Evolutionary conservation across 441 rosid genomes (phyloP).

Genomic region (Dalechampia spathulata): DNA sequence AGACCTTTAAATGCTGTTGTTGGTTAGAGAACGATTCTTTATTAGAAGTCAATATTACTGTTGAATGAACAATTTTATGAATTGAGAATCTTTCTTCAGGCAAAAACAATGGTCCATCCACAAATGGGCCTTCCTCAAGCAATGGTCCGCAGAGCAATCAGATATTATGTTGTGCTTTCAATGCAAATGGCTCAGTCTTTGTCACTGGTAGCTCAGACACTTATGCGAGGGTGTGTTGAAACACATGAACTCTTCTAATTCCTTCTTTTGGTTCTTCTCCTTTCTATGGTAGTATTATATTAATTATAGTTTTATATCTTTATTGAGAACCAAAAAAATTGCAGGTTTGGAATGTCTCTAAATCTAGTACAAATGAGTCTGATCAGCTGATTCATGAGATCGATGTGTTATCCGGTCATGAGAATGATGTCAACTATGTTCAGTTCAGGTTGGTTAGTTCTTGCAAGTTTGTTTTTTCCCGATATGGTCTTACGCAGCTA

Average conservation of each 20-base stretch:
- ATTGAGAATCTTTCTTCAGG: conserved; percentile 55
- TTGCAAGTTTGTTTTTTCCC: conserved; percentile 6
- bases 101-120: conserved; percentile 44
- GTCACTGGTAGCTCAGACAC: conserved; percentile 99
- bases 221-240: conserved; percentile 75
- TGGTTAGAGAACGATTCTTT: conserved; percentile 36
- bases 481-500: neutral
- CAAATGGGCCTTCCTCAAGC: conserved; percentile 55
- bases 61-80: conserved; percentile 11
- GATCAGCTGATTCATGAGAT: conserved; percentile 85
- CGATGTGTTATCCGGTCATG: conserved; percentile 91
- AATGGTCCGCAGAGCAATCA: conserved; percentile 59
- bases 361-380: conserved; percentile 45
- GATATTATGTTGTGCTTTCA: conserved; percentile 88
- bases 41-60: conserved; percentile 2
- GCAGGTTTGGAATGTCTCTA: conserved; percentile 92
- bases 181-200: conserved; percentile 92
- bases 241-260: conserved; percentile 21
- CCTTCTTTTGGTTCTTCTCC: conserved; percentile 5
- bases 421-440: conserved; percentile 96
- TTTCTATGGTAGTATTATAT: conserved; percentile 18
- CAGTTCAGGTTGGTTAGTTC: conserved; percentile 74
- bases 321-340: conserved; percentile 14
- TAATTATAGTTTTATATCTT: conserved; percentile 15
- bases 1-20: conserved; percentile 56